These are phyloP conservation scores for Ophiostoma tasmaniense DNA, from an alignment of 2,329 filamentous ascomycete genomes.

Conservation along the genomic window DNA sequence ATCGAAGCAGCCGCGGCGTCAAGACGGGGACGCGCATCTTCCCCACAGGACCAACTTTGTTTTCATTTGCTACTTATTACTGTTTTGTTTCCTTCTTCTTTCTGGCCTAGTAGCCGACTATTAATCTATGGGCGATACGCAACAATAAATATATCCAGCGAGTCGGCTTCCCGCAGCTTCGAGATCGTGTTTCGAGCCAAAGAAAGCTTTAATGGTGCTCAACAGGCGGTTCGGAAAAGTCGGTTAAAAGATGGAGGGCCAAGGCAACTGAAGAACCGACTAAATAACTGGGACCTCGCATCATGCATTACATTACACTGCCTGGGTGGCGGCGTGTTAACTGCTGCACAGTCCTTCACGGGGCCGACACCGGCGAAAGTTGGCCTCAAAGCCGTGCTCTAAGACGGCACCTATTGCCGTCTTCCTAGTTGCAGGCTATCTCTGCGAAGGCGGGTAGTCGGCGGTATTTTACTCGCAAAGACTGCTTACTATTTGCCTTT, in stretches of 20 bases:
- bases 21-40: no score
- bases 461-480: not conserved
- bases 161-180: not conserved
- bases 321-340: not conserved
- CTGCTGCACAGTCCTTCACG: not conserved
- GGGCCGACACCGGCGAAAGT: not conserved
- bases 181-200: not conserved
- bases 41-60: no score
- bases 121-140: no score
- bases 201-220: not conserved
- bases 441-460: not conserved
- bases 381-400: not conserved
- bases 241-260: not conserved
- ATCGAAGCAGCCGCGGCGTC: no score
- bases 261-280: not conserved
- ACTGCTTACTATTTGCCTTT: not conserved
- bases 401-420: not conserved
- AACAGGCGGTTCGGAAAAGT: not conserved
- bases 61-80: no score
- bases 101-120: no score
- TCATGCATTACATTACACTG: not conserved
- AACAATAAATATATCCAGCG: no score
- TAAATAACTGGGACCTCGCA: not conserved
- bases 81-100: no score
- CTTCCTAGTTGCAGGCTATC: not conserved